phyloP scores from a whole-genome alignment of 306 rosid genomes.

The Psophocarpus tetragonolobus region DNA sequence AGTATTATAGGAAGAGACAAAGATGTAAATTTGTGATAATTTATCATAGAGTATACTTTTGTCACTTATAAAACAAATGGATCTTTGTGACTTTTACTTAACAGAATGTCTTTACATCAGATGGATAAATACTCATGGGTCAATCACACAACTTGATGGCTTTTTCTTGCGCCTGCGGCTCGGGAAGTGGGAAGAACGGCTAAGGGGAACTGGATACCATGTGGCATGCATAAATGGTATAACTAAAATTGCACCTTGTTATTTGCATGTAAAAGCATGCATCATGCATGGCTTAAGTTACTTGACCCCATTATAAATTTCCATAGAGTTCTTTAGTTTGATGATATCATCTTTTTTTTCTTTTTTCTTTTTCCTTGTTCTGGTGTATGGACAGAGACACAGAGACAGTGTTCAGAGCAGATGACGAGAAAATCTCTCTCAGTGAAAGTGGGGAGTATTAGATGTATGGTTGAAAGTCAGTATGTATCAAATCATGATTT shows the following conservation, averaged over 20 bases:
- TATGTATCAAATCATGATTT: constrained; percentile 86
- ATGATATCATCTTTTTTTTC: neutral
- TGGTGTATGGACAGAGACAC: constrained; percentile 49
- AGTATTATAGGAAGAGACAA: neutral
- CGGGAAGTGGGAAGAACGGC: constrained; percentile 88
- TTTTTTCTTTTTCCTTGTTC: neutral
- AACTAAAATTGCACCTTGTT: constrained; percentile 21
- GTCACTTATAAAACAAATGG: neutral
- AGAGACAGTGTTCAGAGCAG: constrained; percentile 36
- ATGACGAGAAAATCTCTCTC: constrained; percentile 48
- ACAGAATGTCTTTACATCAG: constrained; percentile 48
- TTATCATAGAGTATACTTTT: neutral
- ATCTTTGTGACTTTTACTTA: constrained; percentile 29
- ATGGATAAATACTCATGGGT: constrained; percentile 58
- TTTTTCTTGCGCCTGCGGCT: constrained; percentile 88
- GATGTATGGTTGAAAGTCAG: constrained; percentile 64
- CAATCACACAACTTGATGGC: constrained; percentile 67
- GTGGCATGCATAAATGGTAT: constrained; percentile 88
- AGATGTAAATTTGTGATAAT: neutral
- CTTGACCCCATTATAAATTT: neutral
- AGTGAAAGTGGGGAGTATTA: constrained; percentile 65
- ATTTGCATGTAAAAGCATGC: constrained; percentile 10
- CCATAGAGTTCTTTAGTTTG: neutral
- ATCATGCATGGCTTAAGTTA: neutral
- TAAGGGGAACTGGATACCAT: constrained; percentile 77